These are phyloP conservation scores for Quercus mongolica DNA, from an alignment of 306 rosid species.

Conservation along the genomic window DNA sequence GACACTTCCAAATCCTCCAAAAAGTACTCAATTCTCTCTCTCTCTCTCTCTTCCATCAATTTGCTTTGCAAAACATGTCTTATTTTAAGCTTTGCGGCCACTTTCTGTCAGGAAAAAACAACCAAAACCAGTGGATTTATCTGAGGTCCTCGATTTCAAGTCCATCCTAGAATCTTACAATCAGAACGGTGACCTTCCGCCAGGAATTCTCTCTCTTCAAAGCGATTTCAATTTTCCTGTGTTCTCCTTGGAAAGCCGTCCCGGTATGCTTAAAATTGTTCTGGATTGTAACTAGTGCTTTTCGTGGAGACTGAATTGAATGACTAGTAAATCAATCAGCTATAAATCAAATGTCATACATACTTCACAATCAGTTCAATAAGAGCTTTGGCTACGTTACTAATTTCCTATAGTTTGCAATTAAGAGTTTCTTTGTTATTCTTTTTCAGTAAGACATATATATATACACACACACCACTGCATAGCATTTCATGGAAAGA, in stretches of 20 bases:
- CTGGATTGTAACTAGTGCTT: too few species aligned
- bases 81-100: not conserved
- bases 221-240: conserved; percentile 42
- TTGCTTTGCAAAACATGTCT: not conserved
- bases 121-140: conserved; percentile 70
- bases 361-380: too few species aligned
- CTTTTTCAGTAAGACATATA: not conserved
- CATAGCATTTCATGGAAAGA: too few species aligned
- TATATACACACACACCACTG: too few species aligned
- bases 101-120: conserved; percentile 55
- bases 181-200: conserved; percentile 45
- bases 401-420: not conserved
- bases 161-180: conserved; percentile 46
- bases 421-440: not conserved
- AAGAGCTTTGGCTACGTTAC: not conserved
- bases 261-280: conserved; percentile 34
- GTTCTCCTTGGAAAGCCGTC: conserved; percentile 64
- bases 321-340: too few species aligned
- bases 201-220: conserved; percentile 35
- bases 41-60: not conserved
- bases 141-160: conserved; percentile 79
- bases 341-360: too few species aligned
- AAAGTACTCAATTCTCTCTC: conserved; percentile 33
- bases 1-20: conserved; percentile 48
- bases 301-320: too few species aligned